Conservation (phyloP, 306 rosid genomes). For the Cicer cuneatum region DNA sequence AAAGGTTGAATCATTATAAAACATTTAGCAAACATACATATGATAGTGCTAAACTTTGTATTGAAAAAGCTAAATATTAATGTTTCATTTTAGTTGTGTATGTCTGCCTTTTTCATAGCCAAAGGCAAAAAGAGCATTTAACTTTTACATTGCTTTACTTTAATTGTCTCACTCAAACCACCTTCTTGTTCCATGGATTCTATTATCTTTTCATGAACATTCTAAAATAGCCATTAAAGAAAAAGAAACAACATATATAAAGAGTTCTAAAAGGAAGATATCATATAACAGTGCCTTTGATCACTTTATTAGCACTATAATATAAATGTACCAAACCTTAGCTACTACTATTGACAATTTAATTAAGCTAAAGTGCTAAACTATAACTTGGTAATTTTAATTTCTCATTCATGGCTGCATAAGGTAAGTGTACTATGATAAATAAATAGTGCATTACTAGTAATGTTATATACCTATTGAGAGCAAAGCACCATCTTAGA, state of each 20-base stretch:
- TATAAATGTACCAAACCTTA: too few relatives aligned
- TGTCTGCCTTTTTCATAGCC: conserved; percentile 73
- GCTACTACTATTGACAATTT: too few relatives aligned
- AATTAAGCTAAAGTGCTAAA: neutral
- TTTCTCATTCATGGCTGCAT: neutral
- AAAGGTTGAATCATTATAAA: conserved; percentile 5
- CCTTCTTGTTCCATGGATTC: conserved; percentile 32
- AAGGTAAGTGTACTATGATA: neutral
- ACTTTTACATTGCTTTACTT: conserved; percentile 50
- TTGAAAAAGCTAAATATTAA: conserved; percentile 9
- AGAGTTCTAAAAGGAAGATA: neutral
- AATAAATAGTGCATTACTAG: neutral
- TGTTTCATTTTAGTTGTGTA: conserved; percentile 32
- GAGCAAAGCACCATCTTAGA: conserved; percentile 96
- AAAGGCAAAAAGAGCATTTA: conserved; percentile 44
- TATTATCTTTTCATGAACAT: conserved; percentile 44
- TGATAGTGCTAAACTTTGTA: conserved; percentile 35
- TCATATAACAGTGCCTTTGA: neutral
- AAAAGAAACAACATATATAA: conserved; percentile 17
- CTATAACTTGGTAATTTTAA: conserved; percentile 1
- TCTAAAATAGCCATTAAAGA: conserved; percentile 34
- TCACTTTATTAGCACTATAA: neutral
- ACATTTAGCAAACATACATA: neutral
- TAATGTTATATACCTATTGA: conserved; percentile 65
- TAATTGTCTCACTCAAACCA: conserved; percentile 48